Conservation (phyloP, 257 asterid species). For the Solanum chmielewskii region DNA sequence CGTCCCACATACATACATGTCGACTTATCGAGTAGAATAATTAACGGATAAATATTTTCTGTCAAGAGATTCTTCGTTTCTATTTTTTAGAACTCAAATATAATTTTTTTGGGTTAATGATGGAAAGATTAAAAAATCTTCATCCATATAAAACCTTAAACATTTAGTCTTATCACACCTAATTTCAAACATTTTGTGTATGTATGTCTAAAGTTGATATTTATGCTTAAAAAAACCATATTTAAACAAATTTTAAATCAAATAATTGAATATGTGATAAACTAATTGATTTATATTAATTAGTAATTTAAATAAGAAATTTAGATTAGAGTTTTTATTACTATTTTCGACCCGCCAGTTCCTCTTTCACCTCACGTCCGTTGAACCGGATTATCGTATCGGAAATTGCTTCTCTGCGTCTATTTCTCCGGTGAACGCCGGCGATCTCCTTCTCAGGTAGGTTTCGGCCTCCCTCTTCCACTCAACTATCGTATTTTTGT, state of each 20-base stretch:
- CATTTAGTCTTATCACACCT: not conserved
- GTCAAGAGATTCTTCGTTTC: not conserved
- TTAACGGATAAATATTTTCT: not conserved
- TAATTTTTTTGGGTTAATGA: not conserved
- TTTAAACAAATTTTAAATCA: not conserved
- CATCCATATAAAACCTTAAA: not conserved
- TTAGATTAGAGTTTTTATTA: not conserved
- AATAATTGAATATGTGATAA: not conserved
- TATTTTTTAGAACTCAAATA: no score
- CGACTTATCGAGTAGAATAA: no score
- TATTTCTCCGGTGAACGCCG: not conserved
- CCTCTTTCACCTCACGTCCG: not conserved
- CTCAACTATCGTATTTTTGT: not conserved
- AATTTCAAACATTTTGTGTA: not conserved
- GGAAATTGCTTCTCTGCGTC: not conserved
- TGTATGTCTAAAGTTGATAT: not conserved
- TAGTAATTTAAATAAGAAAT: not conserved
- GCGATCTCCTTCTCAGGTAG: not conserved
- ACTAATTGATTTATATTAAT: no score
- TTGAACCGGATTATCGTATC: not conserved
- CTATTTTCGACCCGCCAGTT: not conserved
- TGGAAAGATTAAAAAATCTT: no score
- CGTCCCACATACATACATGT: not conserved
- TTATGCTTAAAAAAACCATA: not conserved
- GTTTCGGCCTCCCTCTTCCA: not conserved